Conservation (phyloP, 2,329 filamentous ascomycete genomes). For the Aspergillus fijiensis region DNA sequence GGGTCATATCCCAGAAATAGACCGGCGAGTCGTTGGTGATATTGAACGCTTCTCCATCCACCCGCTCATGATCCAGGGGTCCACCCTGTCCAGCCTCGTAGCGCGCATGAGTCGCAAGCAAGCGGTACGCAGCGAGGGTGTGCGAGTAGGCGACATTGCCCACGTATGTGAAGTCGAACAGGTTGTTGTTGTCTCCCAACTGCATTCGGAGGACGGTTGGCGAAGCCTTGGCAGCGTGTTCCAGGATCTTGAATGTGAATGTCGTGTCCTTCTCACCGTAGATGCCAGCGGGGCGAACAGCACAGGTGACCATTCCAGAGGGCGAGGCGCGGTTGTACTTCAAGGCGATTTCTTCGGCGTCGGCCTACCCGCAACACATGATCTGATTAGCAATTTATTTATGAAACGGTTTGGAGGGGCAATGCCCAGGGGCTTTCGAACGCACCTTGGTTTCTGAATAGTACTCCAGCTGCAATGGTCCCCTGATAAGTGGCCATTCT, state of each 20-base stretch:
- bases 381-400: not conserved
- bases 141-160: constrained; percentile 74
- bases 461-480: constrained; percentile 70
- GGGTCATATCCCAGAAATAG: constrained; percentile 87
- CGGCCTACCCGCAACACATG: constrained; percentile 51
- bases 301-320: constrained; percentile 68
- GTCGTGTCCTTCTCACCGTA: constrained; percentile 87
- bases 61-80: constrained; percentile 68
- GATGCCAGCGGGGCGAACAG: constrained; percentile 83
- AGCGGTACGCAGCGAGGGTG: constrained; percentile 72
- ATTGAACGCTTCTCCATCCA: constrained; percentile 85
- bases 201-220: constrained; percentile 70
- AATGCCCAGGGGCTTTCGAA: not conserved
- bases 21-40: constrained; percentile 86
- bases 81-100: constrained; percentile 51
- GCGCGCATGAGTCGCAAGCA: constrained; percentile 59
- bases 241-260: constrained; percentile 69
- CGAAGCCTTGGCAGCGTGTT: constrained; percentile 61
- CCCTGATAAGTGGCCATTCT: constrained; percentile 72
- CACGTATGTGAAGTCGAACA: constrained; percentile 71
- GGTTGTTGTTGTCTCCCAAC: constrained; percentile 70
- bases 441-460: constrained; percentile 87
- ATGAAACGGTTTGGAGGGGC: no score
- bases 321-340: constrained; percentile 65
- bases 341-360: constrained; percentile 79